Evolutionary conservation across 257 asterid species (phyloP).

Genomic region (Pogostemon cablin): DNA sequence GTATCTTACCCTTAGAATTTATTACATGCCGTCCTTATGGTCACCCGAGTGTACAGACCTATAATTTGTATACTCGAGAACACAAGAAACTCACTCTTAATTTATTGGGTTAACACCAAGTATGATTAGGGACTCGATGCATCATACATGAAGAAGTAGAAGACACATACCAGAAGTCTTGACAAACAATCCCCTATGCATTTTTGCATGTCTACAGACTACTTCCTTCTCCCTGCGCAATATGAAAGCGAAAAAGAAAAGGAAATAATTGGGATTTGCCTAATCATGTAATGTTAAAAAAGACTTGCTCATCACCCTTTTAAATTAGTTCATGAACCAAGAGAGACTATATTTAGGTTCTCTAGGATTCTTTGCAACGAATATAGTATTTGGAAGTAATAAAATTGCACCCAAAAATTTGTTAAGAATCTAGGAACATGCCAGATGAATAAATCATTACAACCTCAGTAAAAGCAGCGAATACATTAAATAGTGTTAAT

Average conservation of each 20-base stretch:
- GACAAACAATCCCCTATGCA: slow-evolving; percentile 51
- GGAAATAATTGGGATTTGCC: slow-evolving; percentile 62
- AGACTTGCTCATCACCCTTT: slow-evolving; percentile 27
- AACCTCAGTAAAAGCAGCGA: slow-evolving; percentile 23
- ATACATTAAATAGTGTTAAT: neutral
- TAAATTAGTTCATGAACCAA: slow-evolving; percentile 31
- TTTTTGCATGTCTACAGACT: slow-evolving; percentile 44
- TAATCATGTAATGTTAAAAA: slow-evolving; percentile 31
- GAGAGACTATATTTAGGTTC: slow-evolving; percentile 15
- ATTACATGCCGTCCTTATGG: no score
- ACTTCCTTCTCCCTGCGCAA: slow-evolving; percentile 72
- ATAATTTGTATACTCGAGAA: no score
- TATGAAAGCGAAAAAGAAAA: slow-evolving; percentile 45
- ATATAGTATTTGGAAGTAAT: slow-evolving; percentile 15
- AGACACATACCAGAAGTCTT: slow-evolving; percentile 69
- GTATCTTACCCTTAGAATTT: no score
- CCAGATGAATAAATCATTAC: slow-evolving; percentile 15
- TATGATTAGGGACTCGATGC: slow-evolving; percentile 8
- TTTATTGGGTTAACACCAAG: slow-evolving; percentile 3
- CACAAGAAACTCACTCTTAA: neutral
- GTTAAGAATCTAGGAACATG: slow-evolving; percentile 20
- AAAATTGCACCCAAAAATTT: slow-evolving; percentile 25
- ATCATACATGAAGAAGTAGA: slow-evolving; percentile 40
- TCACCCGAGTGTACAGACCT: no score
- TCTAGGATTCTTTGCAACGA: slow-evolving; percentile 21